Evolutionary conservation across 129 eudicot genomes (phyloP), one percentile per base, ranked within the genome.

Genomic region (Chrysanthemum makinoi): DNA sequence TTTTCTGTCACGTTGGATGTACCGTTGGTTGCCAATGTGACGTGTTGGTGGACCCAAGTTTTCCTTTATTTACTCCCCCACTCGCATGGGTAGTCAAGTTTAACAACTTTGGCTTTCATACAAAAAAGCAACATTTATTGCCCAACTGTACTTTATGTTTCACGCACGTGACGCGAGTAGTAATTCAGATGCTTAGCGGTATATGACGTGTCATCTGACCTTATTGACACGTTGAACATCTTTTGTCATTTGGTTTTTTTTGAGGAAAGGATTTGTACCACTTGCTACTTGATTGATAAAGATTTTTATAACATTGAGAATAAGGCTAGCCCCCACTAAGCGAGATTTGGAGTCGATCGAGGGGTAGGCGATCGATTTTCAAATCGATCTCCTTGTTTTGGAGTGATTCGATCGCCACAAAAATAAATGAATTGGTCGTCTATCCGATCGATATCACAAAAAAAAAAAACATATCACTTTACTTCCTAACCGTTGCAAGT

Each of bases 1-100:
- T 69, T 28, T 28, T 58, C 68, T 72, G 77, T 86, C 84, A 81
- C 84, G 83, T 80, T 86, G 75, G 28, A 28, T 24, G 74, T 63
- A 68, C 70, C 69, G 60, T 47, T 61, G 77, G 84, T 74, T 49
- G 62, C n/a, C 12, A 33, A 43, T 50, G 49, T 82, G 90, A 85
- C 82, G 86, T 79, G 83, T 68, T 62, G 7, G n/a, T 33, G 75
- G 83, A 77, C 12, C 82, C 82, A 44, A 2, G 58, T 2, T 5
- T 20, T 16, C 11, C 14, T 43, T 19, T 39, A 4, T 7, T 55
- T 53, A 30, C 39, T 51, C 50, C 30, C 78, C 52, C 66, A 22
- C 44, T 53, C 65, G 53, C 75, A 30, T 30, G 20, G 15, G 64
- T 15, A 49, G 74, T 77, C 62, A 80, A 83, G 57, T 60, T 75